These are phyloP conservation scores for Melaleuca quinquenervia DNA, from an alignment of 345 rosid genomes.

Conservation along the genomic window DNA sequence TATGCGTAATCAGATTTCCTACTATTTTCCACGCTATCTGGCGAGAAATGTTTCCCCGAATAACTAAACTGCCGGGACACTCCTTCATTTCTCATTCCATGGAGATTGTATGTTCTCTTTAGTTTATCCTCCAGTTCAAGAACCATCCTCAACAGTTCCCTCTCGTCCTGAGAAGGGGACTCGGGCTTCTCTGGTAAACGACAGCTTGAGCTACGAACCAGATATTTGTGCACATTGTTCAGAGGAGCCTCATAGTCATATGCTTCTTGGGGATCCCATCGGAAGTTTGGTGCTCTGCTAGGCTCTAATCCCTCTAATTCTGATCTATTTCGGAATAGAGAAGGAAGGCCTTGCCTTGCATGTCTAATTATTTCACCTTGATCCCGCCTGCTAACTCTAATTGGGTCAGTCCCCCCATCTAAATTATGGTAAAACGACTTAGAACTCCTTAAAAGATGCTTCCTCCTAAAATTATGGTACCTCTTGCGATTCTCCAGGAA, in stretches of 20 bases:
- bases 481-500: neutral
- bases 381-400: neutral
- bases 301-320: neutral
- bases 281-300: neutral
- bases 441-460: neutral
- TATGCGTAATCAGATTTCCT: neutral
- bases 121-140: slow-evolving; percentile 2
- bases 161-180: neutral
- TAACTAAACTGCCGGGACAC: neutral
- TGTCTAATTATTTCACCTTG: neutral
- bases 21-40: slow-evolving; percentile 8
- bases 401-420: neutral
- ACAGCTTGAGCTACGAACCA: neutral
- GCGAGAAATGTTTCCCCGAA: slow-evolving; percentile 5
- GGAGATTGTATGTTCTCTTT: neutral
- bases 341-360: neutral
- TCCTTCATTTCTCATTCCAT: neutral
- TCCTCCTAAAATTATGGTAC: neutral
- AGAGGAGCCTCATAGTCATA: neutral
- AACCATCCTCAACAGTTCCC: slow-evolving; percentile 6
- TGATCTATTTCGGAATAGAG: neutral
- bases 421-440: neutral
- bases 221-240: neutral
- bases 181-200: neutral
- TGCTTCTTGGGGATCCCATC: neutral